A percentile compares a stretch with the other conserved stretches of the same genome.
Evolutionary conservation across 306 rosid species (phyloP).

Genomic region (Clitoria ternatea): DNA sequence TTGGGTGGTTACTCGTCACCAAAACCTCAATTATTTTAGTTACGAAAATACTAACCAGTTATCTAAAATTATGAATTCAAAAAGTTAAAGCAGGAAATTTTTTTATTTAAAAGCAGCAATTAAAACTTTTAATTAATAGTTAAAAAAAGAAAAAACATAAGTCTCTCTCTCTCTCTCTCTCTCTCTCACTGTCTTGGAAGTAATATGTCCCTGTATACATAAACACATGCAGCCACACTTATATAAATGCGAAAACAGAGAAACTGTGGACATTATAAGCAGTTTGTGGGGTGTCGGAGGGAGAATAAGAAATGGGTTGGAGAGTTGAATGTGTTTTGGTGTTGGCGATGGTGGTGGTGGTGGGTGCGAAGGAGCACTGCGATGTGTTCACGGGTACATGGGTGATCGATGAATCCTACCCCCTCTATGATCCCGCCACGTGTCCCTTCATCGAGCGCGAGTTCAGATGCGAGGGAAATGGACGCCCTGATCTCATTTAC

Average conservation of each 20-base stretch:
- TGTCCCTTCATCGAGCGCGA: constrained; percentile 77
- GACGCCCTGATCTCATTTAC: constrained; percentile 66
- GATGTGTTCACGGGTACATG: constrained; percentile 70
- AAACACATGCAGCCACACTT: constrained; percentile 29
- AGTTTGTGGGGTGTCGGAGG: not conserved
- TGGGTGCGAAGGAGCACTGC: no score
- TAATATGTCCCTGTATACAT: constrained; percentile 2
- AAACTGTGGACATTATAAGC: no score
- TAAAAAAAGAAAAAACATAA: not conserved
- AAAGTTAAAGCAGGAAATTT: no score
- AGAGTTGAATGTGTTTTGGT: not conserved
- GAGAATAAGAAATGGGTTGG: not conserved
- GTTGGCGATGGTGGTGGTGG: no score
- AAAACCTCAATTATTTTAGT: not conserved
- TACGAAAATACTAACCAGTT: no score
- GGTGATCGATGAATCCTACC: constrained; percentile 59
- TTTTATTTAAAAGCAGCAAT: no score
- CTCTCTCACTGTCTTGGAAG: no score
- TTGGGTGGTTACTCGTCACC: not conserved
- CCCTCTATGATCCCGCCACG: constrained; percentile 41
- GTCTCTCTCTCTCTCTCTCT: not conserved
- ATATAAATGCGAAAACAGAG: constrained; percentile 4
- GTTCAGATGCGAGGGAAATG: constrained; percentile 70
- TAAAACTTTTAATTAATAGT: not conserved
- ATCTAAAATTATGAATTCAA: no score